Evolutionary conservation across 78 protist species (phyloP).

Genomic region (Cavenderia fasciculata): DNA sequence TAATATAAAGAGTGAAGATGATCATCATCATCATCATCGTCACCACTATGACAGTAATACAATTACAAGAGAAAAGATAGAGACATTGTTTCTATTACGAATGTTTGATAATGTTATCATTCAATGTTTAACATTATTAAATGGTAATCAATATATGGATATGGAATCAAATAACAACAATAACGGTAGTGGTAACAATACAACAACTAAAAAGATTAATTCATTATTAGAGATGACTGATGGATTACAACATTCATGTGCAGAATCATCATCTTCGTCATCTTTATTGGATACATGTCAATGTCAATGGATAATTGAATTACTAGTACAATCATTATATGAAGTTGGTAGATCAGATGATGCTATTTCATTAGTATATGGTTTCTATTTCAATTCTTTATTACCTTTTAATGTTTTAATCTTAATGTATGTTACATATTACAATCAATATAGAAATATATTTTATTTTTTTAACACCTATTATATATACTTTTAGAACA

Average conservation of each 20-base stretch:
- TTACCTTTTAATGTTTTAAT: constrained; percentile 30
- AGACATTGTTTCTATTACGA: constrained; percentile 31
- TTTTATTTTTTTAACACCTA: too few relatives aligned
- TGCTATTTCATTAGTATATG: constrained; percentile 31
- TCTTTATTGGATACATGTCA: background rate
- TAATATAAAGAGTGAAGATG: too few relatives aligned
- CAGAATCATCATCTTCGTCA: background rate
- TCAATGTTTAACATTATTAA: constrained; percentile 8
- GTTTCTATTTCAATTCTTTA: constrained; percentile 24
- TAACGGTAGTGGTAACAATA: too few relatives aligned
- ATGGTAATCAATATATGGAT: too few relatives aligned
- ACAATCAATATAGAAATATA: background rate
- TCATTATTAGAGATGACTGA: too few relatives aligned
- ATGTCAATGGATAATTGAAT: constrained; percentile 55
- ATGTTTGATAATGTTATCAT: constrained; percentile 30
- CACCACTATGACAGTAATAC: background rate
- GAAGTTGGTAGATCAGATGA: constrained; percentile 18
- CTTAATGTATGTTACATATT: constrained; percentile 26
- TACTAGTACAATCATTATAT: constrained; percentile 49
- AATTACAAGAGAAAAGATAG: constrained; percentile 12
- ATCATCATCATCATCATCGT: background rate
- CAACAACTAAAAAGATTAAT: too few relatives aligned
- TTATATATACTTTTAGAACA: too few relatives aligned
- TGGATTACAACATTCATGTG: background rate
- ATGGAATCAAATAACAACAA: too few relatives aligned